Evolutionary conservation across 371 early-diverging fungal genomes (phyloP), one percentile per base, ranked within the genome.

Genomic region (Blakeslea trispora): DNA sequence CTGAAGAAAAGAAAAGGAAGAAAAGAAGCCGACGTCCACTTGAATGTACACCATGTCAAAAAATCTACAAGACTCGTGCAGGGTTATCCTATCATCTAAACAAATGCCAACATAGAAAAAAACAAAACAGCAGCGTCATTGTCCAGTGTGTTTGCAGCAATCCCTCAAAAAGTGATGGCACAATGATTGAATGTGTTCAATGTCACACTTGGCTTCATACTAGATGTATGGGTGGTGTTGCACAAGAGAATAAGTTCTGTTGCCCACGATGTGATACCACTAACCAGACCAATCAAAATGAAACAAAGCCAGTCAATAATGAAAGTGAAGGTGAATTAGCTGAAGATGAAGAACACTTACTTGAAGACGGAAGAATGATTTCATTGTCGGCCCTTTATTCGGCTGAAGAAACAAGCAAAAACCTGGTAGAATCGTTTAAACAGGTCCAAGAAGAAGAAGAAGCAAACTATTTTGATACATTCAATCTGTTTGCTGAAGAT

Each of bases 201-300:
- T 84, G 84, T 51, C 53, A 75, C 47, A 66, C 59, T n/a, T 81
- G 81, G 81, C 72, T 82, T n/a, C 84, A 84, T 67, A 43, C 71
- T 9, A 72, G 71, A 13, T 84, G 84, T 51, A 48, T 77, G 42
- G 74, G 76, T 17, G 71, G 74, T 24, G 63, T 66, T 5, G 64
- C 54, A 8, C 50, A 74, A 5, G 72, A 50, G 7, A 77, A 76
- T 7, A 66, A 61, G 17, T 81, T 74, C 52, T 64, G 59, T 45
- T 84, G 84, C 57, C 75, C 81, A 10, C 50, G 71, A 5, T 84
- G 84, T 61, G 17, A 6, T 9, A n/a, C 48, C 19, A 31, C 13
- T 28, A 13, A 34, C 21, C 17, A 39, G 9, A 23, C 37, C n/a
- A 15, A 22, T 9, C 18, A 24, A 18, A 10, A 3, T 48, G 32